Conservation (phyloP, 1,284 basidiomycete genomes). For the Pseudozyma tsukubaensis region DNA sequence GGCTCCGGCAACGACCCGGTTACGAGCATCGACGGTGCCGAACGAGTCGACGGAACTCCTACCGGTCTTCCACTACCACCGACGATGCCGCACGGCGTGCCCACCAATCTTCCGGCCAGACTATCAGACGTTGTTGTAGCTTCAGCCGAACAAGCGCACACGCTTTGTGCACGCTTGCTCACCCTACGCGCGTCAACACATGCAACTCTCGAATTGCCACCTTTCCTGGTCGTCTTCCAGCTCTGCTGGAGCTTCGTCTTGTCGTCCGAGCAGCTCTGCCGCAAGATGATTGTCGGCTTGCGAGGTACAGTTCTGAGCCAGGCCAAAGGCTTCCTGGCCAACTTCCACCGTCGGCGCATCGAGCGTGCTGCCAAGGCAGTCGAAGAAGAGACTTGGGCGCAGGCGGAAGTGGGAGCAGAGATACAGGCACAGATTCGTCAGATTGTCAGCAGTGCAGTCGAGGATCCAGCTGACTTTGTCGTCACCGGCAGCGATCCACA, state of each 20-base stretch:
- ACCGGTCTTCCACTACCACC: slow-evolving; percentile 17
- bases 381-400: slow-evolving; percentile 89
- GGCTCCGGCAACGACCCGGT: not conserved
- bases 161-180: slow-evolving; percentile 81
- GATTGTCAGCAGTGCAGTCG: slow-evolving; percentile 83
- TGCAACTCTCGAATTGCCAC: slow-evolving; percentile 76
- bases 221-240: slow-evolving; percentile 85
- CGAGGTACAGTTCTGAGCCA: slow-evolving; percentile 72
- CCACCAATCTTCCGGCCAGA: slow-evolving; percentile 70
- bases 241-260: slow-evolving; percentile 90
- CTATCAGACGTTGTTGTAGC: slow-evolving; percentile 80
- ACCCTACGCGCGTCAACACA: slow-evolving; percentile 77
- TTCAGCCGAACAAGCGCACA: slow-evolving; percentile 84
- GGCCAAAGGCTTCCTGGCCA: slow-evolving; percentile 86
- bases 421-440: slow-evolving; percentile 80
- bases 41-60: not conserved
- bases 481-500: slow-evolving; percentile 27
- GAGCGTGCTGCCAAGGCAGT: slow-evolving; percentile 87
- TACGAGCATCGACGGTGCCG: not conserved
- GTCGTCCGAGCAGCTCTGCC: slow-evolving; percentile 83
- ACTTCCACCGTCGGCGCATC: slow-evolving; percentile 86
- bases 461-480: slow-evolving; percentile 77
- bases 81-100: slow-evolving; percentile 52
- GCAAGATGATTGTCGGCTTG: slow-evolving; percentile 90
- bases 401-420: slow-evolving; percentile 77